These are phyloP conservation scores for Nakazawaea anatomiae DNA, from an alignment of 805 yeast species.

Conservation along the genomic window DNA sequence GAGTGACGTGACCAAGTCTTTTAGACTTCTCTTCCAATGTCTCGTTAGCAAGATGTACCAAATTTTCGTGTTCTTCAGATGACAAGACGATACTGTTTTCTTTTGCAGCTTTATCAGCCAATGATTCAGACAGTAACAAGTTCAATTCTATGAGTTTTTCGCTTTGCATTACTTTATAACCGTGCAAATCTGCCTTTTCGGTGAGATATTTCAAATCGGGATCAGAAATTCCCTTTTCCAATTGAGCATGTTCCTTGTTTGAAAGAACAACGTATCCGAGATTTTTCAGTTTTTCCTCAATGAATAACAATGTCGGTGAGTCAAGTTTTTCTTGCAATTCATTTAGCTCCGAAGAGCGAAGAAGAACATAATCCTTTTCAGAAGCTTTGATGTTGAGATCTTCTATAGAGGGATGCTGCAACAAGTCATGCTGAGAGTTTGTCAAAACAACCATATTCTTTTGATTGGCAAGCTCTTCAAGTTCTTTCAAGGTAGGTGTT, in stretches of 20 bases:
- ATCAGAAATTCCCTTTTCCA: conserved; percentile 1
- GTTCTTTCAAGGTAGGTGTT: not conserved
- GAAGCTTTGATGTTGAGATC: not conserved
- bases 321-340: not conserved
- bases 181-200: not conserved
- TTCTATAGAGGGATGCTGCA: not conserved
- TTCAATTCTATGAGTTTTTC: conserved; percentile 6
- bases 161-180: not conserved
- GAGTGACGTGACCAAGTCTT: conserved; percentile 10
- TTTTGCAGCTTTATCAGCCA: conserved; percentile 18
- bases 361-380: not conserved
- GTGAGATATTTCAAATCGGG: not conserved
- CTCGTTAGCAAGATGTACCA: conserved; percentile 4
- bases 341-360: not conserved
- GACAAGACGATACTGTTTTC: conserved; percentile 16
- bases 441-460: not conserved
- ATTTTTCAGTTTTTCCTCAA: conserved; percentile 10
- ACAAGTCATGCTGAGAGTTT: not conserved
- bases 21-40: conserved; percentile 18
- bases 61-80: conserved; percentile 7
- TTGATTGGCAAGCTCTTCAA: not conserved
- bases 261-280: conserved; percentile 11
- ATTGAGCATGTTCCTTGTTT: conserved; percentile 2
- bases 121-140: conserved; percentile 10
- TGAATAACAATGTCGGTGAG: conserved; percentile 14